Conservation (phyloP, 73 alveolate genomes). For the Paramecium tetraurelia region DNA sequence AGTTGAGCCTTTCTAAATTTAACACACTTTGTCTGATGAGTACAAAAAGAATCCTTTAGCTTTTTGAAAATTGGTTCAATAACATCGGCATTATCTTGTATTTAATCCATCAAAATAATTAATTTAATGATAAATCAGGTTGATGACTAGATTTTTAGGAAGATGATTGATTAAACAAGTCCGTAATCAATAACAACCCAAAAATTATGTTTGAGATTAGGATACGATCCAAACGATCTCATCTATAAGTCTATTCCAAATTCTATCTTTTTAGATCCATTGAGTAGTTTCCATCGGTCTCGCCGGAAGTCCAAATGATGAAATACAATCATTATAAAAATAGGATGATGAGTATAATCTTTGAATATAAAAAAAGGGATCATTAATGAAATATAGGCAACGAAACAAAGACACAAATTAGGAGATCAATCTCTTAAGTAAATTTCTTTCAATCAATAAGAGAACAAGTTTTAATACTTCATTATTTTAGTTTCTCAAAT, state of each 20-base stretch:
- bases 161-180: neutral
- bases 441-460: neutral
- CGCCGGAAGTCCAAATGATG: neutral
- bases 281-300: neutral
- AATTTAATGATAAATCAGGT: neutral
- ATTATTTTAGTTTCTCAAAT: neutral
- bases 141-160: neutral
- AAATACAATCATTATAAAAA: neutral
- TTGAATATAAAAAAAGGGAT: neutral
- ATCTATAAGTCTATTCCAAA: neutral
- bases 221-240: neutral
- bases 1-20: slow-evolving; percentile 7
- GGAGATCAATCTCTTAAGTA: neutral
- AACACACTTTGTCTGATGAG: slow-evolving; percentile 23
- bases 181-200: neutral
- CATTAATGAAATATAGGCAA: neutral
- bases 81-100: slow-evolving; percentile 14
- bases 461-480: neutral
- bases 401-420: neutral
- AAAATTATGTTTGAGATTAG: neutral
- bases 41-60: neutral
- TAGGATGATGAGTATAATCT: neutral
- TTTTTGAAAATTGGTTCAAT: neutral
- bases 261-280: neutral
- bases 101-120: neutral